Evolutionary conservation across 176 grass and related monocot species (phyloP), one percentile per base, ranked within the genome.

Genomic region (Tuctoria greenei): DNA sequence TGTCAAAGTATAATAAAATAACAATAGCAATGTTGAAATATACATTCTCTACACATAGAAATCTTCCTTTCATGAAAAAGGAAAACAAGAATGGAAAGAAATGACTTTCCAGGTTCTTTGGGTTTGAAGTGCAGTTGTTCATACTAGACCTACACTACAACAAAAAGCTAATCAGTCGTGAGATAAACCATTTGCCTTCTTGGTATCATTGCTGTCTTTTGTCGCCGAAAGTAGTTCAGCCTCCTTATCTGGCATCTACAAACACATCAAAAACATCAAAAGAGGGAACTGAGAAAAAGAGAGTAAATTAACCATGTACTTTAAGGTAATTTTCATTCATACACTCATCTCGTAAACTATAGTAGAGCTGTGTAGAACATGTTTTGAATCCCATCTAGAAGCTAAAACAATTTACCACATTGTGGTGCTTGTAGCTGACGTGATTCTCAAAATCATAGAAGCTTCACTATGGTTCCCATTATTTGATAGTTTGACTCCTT

Each of bases 161-260:
- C 57, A 45, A 83, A 84, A 57, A 66, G 54, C 82, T 90, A 86
- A 72, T 82, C 90, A 89, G 76, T 83, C 80, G 24, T 79, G 73
- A 78, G 84, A 80, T 85, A 90, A 64, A 76, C 93, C 87, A 83
- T 96, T 92, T 80, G 87, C 89, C 61, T 92, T 96, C 81, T 92
- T 92, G 60, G 49, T 83, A 24, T 96, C 90, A 6, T 21, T 87
- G 79, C 56, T 79, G 71, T 96, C 87, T 80, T 92, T 96, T 40
- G 63, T 85, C 76, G 85, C 83, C 87, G 92, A 92, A 78, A 96
- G 85, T 73, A 90, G 93, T 55, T 89, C 87, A 56, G 70, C 79
- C 81, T 96, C 93, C 82, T 92, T 92, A 71, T 96, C 86, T 79
- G 87, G 78, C 84, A 96, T 90, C 93, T 92, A 81, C 66, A 83